Evolutionary conservation across 306 rosid genomes (phyloP), one percentile per base, ranked within the genome.

Genomic region (Vachellia collinsii): DNA sequence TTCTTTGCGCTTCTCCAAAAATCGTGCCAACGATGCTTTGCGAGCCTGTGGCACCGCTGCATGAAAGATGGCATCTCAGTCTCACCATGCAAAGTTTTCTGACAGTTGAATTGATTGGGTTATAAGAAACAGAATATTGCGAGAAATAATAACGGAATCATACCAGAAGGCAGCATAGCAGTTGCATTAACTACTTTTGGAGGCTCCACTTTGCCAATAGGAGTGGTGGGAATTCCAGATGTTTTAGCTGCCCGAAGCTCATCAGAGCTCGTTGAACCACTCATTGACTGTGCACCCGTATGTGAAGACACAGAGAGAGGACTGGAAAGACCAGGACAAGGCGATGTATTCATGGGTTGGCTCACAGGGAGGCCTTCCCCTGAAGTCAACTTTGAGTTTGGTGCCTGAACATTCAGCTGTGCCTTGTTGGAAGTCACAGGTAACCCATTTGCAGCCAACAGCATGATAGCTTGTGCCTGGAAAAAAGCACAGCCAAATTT

Each of bases 1-100:
- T 78, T 94, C 98, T 90, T 89, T 92, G 86, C 98, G 97, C 89
- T 94, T 94, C 87, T 91, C 93, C 66, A 94, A 84, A 83, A 92
- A 94, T 9, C 98, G 87, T 76, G 94, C 94, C 92, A 94, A 86
- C 59, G 98, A 92, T 82, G 97, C 97, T 88, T 94, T 92, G 1
- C 97, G 91, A 11, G 97, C 92, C 88, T 94, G 98, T 75, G 98
- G 97, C 67, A 92, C 93, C 39, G 97, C 91, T 88, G 85, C 76
- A 80, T 56, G 23, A 62, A 77, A 80, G 39, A 77, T 79, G 46
- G 47, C 46, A 22, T 48, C 47, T 72, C 38, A 80, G 59, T 25
- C 63, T 64, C 67, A 6, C 29, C 8, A 12, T 22, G 43, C 5
- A 11, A 66, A 16, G 36, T 29, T 13, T 23, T 20, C 10, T 2